A percentile compares a stretch with the other conserved stretches of the same genome.
Evolutionary conservation across 352 stramenopile genomes (phyloP).

Genomic region (Phytophthora citrophthora): DNA sequence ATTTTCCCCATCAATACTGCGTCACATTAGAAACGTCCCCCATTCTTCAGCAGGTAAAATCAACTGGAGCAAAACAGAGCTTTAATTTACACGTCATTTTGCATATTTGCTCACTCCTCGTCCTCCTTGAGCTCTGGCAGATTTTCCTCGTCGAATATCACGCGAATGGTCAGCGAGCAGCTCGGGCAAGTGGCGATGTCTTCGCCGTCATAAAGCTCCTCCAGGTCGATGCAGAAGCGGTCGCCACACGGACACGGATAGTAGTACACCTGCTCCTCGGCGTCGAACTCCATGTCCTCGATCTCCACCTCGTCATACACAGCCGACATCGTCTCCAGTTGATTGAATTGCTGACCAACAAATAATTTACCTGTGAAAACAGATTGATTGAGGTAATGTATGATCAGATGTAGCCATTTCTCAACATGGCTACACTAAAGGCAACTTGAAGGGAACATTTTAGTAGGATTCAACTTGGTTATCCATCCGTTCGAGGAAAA

Average conservation of each 20-base stretch:
- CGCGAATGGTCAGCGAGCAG: constrained; percentile 96
- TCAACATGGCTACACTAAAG: constrained; percentile 11
- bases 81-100: constrained; percentile 27
- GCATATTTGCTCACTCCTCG: constrained; percentile 30
- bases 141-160: constrained; percentile 95
- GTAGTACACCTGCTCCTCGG: constrained; percentile 93
- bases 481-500: constrained; percentile 11
- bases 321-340: constrained; percentile 56
- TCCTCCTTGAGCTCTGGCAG: constrained; percentile 78
- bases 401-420: constrained; percentile 7
- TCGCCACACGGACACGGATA: constrained; percentile 99
- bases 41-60: not conserved
- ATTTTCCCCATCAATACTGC: not conserved
- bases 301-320: constrained; percentile 99
- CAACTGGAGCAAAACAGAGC: not conserved
- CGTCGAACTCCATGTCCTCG: constrained; percentile 97
- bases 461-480: constrained; percentile 19
- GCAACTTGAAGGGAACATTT: constrained; percentile 16
- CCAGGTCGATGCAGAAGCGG: constrained; percentile 88
- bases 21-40: no score
- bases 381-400: constrained; percentile 14
- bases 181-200: constrained; percentile 97
- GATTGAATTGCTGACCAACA: not conserved
- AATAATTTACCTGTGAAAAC: constrained; percentile 20
- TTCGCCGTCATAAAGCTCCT: constrained; percentile 94